A percentile compares a stretch with the other conserved stretches of the same genome.
Evolutionary conservation across 78 protist genomes (phyloP).

Genomic region (Neovahlkampfia damariscottae): DNA sequence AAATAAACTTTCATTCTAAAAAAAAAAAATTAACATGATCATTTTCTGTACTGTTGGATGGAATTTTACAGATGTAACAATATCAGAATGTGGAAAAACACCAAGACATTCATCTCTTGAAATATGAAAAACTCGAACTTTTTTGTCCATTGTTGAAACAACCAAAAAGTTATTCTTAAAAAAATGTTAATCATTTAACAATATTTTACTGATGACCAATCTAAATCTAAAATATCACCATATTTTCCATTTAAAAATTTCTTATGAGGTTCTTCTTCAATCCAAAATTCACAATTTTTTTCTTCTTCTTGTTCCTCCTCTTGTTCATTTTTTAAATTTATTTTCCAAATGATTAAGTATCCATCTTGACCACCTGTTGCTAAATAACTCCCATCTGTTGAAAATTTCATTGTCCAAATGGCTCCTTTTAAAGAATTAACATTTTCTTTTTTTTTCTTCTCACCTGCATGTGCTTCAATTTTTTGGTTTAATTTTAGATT

Average conservation of each 20-base stretch:
- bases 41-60: too few relatives aligned
- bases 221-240: slow-evolving; percentile 33
- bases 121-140: slow-evolving; percentile 42
- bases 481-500: background rate
- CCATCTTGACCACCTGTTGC: slow-evolving; percentile 43
- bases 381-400: slow-evolving; percentile 2
- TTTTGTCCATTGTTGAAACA: slow-evolving; percentile 41
- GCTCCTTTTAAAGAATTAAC: slow-evolving; percentile 13
- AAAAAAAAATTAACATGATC: too few relatives aligned
- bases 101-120: slow-evolving; percentile 4
- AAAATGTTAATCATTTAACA: too few relatives aligned
- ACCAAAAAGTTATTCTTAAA: slow-evolving; percentile 18
- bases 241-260: slow-evolving; percentile 26
- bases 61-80: slow-evolving; percentile 44
- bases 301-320: background rate
- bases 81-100: slow-evolving; percentile 36
- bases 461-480: too few relatives aligned
- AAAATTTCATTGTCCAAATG: slow-evolving; percentile 34
- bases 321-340: background rate
- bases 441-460: background rate
- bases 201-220: too few relatives aligned
- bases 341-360: slow-evolving; percentile 29
- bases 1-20: slow-evolving; percentile 34
- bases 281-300: background rate
- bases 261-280: background rate